Evolutionary conservation across 176 grass and related monocot genomes (phyloP).

Genomic region (Ensete ventricosum): DNA sequence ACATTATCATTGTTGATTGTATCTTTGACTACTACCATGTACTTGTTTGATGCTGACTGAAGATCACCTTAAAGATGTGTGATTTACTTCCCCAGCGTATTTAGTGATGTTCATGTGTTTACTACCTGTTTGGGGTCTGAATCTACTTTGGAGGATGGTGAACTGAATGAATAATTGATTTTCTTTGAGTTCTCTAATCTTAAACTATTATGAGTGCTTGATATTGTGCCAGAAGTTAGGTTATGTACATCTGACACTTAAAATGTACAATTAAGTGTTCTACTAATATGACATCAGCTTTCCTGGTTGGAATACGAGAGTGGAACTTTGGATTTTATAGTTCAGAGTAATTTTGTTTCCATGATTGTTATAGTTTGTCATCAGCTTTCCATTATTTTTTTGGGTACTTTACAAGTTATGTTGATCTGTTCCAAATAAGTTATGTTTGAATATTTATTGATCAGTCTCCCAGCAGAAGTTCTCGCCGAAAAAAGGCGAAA

Average conservation of each 20-base stretch:
- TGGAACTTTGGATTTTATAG: not conserved
- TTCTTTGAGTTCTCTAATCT: not conserved
- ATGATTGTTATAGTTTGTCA: not conserved
- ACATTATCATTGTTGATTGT: no score
- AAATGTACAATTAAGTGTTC: not conserved
- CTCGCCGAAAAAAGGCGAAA: slow-evolving; percentile 56
- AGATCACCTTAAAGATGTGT: no score
- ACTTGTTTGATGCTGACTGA: no score
- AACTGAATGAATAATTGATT: not conserved
- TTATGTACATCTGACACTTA: no score
- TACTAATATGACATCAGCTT: not conserved
- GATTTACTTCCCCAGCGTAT: no score
- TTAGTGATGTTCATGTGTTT: no score
- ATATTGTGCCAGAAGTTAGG: no score
- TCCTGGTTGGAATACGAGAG: not conserved
- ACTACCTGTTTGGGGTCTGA: no score
- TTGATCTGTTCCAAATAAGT: slow-evolving; percentile 13
- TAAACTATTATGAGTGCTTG: not conserved
- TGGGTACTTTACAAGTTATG: slow-evolving; percentile 2
- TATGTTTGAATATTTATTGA: slow-evolving; percentile 16
- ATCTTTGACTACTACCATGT: no score
- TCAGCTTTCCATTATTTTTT: not conserved
- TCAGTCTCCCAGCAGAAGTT: slow-evolving; percentile 49
- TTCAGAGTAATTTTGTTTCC: not conserved
- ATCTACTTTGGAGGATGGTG: no score